A percentile compares a stretch with the other conserved stretches of the same genome.
Evolutionary conservation across 306 rosid genomes (phyloP).

Genomic region (Echinosophora koreensis): DNA sequence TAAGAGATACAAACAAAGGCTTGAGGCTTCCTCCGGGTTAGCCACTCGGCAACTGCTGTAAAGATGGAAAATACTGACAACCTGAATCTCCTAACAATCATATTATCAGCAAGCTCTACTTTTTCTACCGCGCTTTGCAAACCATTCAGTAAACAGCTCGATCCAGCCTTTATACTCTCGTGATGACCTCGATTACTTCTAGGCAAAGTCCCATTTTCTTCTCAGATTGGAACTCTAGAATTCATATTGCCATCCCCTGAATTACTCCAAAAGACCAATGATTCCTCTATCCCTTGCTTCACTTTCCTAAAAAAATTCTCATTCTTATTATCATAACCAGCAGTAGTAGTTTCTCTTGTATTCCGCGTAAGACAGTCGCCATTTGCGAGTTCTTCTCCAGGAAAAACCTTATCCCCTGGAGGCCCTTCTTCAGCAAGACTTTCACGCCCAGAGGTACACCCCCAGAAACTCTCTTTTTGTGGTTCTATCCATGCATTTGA

Average conservation of each 20-base stretch:
- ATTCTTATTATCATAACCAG: constrained; percentile 54
- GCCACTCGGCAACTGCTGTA: no score
- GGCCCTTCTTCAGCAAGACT: constrained; percentile 56
- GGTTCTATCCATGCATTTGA: constrained; percentile 63
- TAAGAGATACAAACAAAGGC: constrained; percentile 50
- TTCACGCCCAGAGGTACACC: constrained; percentile 57
- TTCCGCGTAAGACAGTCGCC: no score
- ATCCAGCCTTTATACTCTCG: constrained; percentile 54
- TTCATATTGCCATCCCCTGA: constrained; percentile 50
- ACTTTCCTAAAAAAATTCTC: constrained; percentile 59
- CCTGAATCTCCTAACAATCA: no score
- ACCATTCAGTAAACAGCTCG: constrained; percentile 53
- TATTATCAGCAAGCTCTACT: constrained; percentile 64
- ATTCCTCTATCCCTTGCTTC: constrained; percentile 63
- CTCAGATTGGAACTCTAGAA: constrained; percentile 54
- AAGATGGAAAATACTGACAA: no score
- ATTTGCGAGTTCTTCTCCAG: constrained; percentile 69
- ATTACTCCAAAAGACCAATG: constrained; percentile 50
- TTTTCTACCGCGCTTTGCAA: constrained; percentile 59
- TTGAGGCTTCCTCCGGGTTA: no score
- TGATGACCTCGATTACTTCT: constrained; percentile 52
- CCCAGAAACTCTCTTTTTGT: constrained; percentile 64
- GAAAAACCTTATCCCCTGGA: constrained; percentile 61
- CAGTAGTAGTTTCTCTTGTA: constrained; percentile 48
- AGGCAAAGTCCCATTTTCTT: constrained; percentile 53